These are phyloP conservation scores for Lactarius sanguifluus DNA, from an alignment of 768 basidiomycete species.

Conservation along the genomic window DNA sequence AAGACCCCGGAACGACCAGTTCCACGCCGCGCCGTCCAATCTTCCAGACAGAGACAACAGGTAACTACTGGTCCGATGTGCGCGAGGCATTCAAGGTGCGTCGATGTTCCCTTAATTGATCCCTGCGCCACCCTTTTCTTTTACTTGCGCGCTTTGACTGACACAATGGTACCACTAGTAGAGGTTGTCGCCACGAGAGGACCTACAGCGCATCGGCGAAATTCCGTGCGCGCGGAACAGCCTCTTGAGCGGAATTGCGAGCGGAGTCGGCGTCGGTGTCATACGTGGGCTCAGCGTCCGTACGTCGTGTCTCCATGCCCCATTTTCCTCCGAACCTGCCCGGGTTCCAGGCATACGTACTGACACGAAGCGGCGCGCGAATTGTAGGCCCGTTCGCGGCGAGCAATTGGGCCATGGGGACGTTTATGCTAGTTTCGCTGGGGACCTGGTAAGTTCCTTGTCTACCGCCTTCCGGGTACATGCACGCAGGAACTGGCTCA, in stretches of 20 bases:
- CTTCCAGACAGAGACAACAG: slow-evolving; percentile 39
- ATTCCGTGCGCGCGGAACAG: slow-evolving; percentile 78
- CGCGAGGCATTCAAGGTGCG: slow-evolving; percentile 39
- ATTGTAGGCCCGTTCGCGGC: slow-evolving; percentile 59
- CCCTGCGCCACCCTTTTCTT: not conserved
- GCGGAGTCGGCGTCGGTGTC: slow-evolving; percentile 73
- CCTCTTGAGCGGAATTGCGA: slow-evolving; percentile 75
- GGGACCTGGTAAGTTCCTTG: slow-evolving; percentile 64
- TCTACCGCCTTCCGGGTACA: not conserved
- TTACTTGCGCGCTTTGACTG: not conserved
- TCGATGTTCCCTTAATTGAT: not conserved
- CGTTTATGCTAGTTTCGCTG: slow-evolving; percentile 65
- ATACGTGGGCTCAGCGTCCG: slow-evolving; percentile 66
- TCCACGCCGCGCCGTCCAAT: slow-evolving; percentile 20
- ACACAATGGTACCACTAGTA: slow-evolving; percentile 36
- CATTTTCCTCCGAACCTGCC: not conserved
- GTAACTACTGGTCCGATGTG: slow-evolving; percentile 37
- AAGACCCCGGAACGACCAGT: slow-evolving; percentile 22
- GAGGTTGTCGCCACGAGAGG: slow-evolving; percentile 50
- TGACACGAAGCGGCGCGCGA: slow-evolving; percentile 4
- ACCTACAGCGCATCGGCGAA: slow-evolving; percentile 60
- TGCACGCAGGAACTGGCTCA: not conserved
- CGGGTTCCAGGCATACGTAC: not conserved
- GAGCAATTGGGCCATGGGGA: slow-evolving; percentile 77
- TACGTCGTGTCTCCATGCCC: slow-evolving; percentile 38